Conservation (phyloP, 208 protist genomes). For the Leishmania tropica region DNA sequence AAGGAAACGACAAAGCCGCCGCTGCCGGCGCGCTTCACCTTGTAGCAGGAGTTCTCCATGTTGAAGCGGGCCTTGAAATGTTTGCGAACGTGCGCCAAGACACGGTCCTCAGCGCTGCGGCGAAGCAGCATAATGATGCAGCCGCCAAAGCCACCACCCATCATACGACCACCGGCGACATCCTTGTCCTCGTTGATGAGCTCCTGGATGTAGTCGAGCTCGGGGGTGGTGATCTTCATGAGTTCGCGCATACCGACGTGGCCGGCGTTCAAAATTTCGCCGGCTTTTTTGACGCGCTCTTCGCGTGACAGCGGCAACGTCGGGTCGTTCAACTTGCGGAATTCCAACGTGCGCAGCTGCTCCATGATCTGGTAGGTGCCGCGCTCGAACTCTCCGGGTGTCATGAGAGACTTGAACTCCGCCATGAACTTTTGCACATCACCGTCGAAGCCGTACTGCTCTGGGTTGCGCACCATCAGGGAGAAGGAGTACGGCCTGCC, state of each 20-base stretch:
- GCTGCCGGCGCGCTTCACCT: conserved; percentile 44
- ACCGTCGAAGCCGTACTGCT: conserved; percentile 48
- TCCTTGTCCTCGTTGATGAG: conserved; percentile 57
- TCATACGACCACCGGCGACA: conserved; percentile 86
- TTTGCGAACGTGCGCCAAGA: conserved; percentile 49
- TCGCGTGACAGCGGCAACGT: conserved; percentile 32
- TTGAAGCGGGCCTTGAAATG: conserved; percentile 61
- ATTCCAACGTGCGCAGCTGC: conserved; percentile 66
- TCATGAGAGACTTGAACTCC: conserved; percentile 53
- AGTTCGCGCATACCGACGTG: conserved; percentile 76
- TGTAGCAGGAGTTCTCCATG: conserved; percentile 59
- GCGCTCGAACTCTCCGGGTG: conserved; percentile 57
- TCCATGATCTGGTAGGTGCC: conserved; percentile 74
- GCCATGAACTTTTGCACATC: conserved; percentile 55
- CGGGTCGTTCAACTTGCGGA: conserved; percentile 54
- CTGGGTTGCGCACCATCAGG: conserved; percentile 62
- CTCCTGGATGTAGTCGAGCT: conserved; percentile 83
- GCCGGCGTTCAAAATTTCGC: conserved; percentile 62
- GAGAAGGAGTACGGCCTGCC: conserved; percentile 71
- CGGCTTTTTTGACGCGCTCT: conserved; percentile 52
- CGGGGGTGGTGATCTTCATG: conserved; percentile 74
- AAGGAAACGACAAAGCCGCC: conserved; percentile 62
- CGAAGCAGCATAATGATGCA: conserved; percentile 78
- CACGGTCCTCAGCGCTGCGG: conserved; percentile 47
- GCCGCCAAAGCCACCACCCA: conserved; percentile 91